Conservation (phyloP, 2,329 filamentous ascomycete species). For the Ophiostoma montium region DNA sequence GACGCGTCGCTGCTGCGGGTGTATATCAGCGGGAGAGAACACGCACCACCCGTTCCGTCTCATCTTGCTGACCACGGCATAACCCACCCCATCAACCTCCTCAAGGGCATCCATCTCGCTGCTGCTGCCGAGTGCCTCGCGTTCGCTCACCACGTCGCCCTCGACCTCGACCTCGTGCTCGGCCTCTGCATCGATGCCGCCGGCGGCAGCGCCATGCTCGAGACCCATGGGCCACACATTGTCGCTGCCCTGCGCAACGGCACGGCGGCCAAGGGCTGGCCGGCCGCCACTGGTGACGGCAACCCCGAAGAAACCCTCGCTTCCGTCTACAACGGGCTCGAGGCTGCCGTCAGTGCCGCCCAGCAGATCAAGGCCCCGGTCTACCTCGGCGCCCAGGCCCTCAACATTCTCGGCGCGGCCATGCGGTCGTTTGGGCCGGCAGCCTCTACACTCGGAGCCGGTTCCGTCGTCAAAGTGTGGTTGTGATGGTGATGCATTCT, state of each 20-base stretch:
- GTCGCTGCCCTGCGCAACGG: slow-evolving; percentile 22
- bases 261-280: slow-evolving; percentile 13
- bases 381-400: slow-evolving; percentile 26
- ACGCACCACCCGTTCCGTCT: no score
- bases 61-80: background rate
- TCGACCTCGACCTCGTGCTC: slow-evolving; percentile 31
- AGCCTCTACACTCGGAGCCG: slow-evolving; percentile 9
- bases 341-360: slow-evolving; percentile 27
- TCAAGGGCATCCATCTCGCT: slow-evolving; percentile 30
- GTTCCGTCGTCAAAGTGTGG: slow-evolving; percentile 18
- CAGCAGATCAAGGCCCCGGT: slow-evolving; percentile 28
- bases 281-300: background rate
- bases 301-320: slow-evolving; percentile 16
- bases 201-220: slow-evolving; percentile 27
- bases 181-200: slow-evolving; percentile 32
- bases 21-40: slow-evolving; percentile 25
- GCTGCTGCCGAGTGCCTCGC: slow-evolving; percentile 29
- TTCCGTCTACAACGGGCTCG: slow-evolving; percentile 20
- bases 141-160: slow-evolving; percentile 25
- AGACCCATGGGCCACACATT: slow-evolving; percentile 24
- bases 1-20: slow-evolving; percentile 29
- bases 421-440: slow-evolving; percentile 12
- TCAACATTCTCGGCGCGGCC: slow-evolving; percentile 23
- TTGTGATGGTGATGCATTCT: no score
- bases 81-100: slow-evolving; percentile 23